phyloP scores from a whole-genome alignment of 2,329 filamentous ascomycete genomes.

The Chrysoporthe austroafricana region DNA sequence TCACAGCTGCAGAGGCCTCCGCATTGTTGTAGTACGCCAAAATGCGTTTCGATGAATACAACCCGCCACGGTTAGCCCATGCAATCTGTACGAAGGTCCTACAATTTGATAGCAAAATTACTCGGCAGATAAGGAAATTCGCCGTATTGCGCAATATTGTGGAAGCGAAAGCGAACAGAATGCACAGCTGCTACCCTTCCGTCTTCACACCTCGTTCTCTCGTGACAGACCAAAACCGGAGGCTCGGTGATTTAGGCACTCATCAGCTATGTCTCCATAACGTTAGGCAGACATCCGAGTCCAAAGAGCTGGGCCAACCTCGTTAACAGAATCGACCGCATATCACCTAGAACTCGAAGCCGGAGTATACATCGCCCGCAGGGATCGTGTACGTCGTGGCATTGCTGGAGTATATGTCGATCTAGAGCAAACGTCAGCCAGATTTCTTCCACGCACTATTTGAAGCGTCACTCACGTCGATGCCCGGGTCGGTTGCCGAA shows the following conservation, averaged over 20 bases:
- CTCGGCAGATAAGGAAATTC: background rate
- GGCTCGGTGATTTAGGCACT: background rate
- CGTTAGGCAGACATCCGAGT: background rate
- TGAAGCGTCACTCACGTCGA: conserved; percentile 41
- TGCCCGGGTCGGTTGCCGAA: conserved; percentile 51
- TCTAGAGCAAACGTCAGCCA: conserved; percentile 32
- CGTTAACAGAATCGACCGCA: too few relatives aligned
- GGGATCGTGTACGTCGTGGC: conserved; percentile 52
- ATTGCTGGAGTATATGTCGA: conserved; percentile 52
- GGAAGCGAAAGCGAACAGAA: background rate
- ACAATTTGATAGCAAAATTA: background rate
- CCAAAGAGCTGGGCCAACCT: background rate
- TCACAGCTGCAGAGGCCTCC: background rate
- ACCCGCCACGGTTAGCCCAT: background rate
- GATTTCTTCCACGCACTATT: background rate
- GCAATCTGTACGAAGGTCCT: background rate
- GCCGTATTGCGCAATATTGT: background rate
- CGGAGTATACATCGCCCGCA: conserved; percentile 53
- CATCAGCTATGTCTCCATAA: background rate
- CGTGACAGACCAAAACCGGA: background rate
- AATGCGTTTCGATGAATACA: background rate
- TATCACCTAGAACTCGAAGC: conserved; percentile 35
- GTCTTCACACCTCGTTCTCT: background rate
- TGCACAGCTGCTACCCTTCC: background rate
- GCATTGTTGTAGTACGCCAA: background rate